A percentile compares a stretch with the other conserved stretches of the same genome.
phyloP scores from a whole-genome alignment of 768 basidiomycete species.

The Boletus insuetus region DNA sequence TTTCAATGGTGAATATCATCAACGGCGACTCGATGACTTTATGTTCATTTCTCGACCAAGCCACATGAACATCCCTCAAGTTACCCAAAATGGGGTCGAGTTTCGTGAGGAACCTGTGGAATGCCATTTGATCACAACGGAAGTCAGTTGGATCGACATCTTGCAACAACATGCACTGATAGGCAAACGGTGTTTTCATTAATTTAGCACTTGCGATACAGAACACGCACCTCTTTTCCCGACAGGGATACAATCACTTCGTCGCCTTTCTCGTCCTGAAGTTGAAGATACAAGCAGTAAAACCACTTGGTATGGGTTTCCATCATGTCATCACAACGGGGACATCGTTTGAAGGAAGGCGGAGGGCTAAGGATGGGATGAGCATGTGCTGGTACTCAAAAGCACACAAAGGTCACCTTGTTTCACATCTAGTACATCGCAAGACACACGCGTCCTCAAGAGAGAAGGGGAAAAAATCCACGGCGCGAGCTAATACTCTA shows the following conservation, averaged over 20 bases:
- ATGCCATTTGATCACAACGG: constrained; percentile 36
- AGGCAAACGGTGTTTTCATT: neutral
- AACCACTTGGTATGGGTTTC: constrained; percentile 46
- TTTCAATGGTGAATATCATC: constrained; percentile 30
- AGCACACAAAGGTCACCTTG: constrained; percentile 37
- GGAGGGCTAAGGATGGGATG: constrained; percentile 40
- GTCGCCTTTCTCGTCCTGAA: constrained; percentile 49
- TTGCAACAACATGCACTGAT: constrained; percentile 43
- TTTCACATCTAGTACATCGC: constrained; percentile 51
- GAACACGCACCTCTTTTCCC: constrained; percentile 40
- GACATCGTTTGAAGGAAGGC: constrained; percentile 41
- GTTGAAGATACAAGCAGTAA: constrained; percentile 47
- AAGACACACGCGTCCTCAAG: constrained; percentile 47
- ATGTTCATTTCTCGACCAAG: constrained; percentile 21
- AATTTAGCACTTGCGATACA: neutral
- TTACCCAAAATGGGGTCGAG: constrained; percentile 49
- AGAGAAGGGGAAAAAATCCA: constrained; percentile 55
- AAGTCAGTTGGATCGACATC: constrained; percentile 46
- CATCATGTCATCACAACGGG: constrained; percentile 52
- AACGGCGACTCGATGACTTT: constrained; percentile 22
- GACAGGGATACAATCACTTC: constrained; percentile 47
- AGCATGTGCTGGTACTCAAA: neutral
- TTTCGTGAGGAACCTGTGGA: constrained; percentile 37
- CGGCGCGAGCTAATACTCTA: constrained; percentile 45
- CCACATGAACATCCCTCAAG: constrained; percentile 40